Base-by-base conservation (phyloP, 176 grass and related monocot species). In the Rhipidocladum racemiflorum region DNA sequence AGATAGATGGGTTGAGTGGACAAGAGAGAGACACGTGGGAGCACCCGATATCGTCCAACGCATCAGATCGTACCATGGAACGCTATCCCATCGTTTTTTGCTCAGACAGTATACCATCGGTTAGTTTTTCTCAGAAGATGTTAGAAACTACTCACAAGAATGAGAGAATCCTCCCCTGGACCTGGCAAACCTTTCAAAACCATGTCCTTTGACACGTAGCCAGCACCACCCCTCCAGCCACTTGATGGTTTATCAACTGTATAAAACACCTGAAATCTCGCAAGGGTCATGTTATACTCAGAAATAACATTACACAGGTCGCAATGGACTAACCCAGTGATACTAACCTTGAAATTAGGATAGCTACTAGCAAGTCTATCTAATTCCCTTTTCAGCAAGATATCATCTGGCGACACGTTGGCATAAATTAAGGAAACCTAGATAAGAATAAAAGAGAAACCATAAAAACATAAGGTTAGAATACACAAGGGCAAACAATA, bases 351-450 rank as follows among this genome's bases (percentile, higher is more conserved):
- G 82, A 98, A 98, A 92, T 98, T 98, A 38, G 95, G 92, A 81
- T 95, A 90, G 86, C 88, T 93, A 65, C 71, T 84, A 29, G 92
- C 79, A 84, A 98, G 90, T 83, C 91, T 93, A 81, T 98, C 95
- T 25, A 98, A 81, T 81, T 98, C 95, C 70, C 36, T 84, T 88
- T 93, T 98, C 73, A 98, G 85, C 84, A 98, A 89, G 84, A 95
- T 93, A 88, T 98, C 95, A 23, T 98, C 95, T 76, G 95, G 90
- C 17, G 95, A 94, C 59, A 94, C 68, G 16, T 98, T 98, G 36
- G 95, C 95, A 82, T 98, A 98, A 63, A 98, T 85, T 81, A 98
- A 89, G 39, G 95, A 98, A 55, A 98, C 86, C 95, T 98, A 87
- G 46, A 85, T 29, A 82, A 39, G 20, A 46, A 70, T 30, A 84